Evolutionary conservation across 441 rosid species (phyloP).

Genomic region (Breynia disticha): DNA sequence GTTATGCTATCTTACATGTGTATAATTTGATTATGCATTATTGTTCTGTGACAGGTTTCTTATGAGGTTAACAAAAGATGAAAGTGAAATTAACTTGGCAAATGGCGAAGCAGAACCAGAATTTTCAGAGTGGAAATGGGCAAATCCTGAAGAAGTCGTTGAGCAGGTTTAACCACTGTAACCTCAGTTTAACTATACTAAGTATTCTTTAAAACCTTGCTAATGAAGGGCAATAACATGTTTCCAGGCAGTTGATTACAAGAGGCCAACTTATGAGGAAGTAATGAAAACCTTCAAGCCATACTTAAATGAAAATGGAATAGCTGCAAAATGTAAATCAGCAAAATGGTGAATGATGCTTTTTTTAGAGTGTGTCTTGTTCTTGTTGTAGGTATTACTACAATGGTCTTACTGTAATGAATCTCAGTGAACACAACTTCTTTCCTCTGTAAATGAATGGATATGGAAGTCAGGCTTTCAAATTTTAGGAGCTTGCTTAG

Average conservation of each 20-base stretch:
- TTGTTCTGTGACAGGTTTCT: conserved; percentile 47
- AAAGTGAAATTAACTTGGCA: conserved; percentile 75
- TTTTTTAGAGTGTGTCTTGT: background rate
- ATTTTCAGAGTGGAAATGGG: conserved; percentile 97
- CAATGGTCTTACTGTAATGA: conserved; percentile 9
- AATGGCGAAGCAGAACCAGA: conserved; percentile 73
- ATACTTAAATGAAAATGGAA: conserved; percentile 39
- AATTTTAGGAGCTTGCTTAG: conserved; percentile 23
- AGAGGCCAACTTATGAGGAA: conserved; percentile 89
- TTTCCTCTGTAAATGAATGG: conserved; percentile 30
- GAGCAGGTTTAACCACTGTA: conserved; percentile 44
- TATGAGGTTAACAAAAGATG: conserved; percentile 58
- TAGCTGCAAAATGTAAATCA: conserved; percentile 81
- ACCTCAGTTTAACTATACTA: background rate
- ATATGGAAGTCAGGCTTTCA: conserved; percentile 20
- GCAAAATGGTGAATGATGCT: conserved; percentile 61
- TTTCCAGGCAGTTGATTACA: conserved; percentile 87
- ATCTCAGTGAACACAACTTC: conserved; percentile 15
- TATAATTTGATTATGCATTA: no score
- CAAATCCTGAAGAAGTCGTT: conserved; percentile 66
- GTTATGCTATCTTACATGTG: no score
- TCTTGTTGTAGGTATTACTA: conserved; percentile 17
- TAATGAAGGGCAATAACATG: background rate
- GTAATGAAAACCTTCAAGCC: conserved; percentile 73
- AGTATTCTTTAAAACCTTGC: background rate